Conservation (phyloP, 441 rosid species). For the Pelargonium citronellum region DNA sequence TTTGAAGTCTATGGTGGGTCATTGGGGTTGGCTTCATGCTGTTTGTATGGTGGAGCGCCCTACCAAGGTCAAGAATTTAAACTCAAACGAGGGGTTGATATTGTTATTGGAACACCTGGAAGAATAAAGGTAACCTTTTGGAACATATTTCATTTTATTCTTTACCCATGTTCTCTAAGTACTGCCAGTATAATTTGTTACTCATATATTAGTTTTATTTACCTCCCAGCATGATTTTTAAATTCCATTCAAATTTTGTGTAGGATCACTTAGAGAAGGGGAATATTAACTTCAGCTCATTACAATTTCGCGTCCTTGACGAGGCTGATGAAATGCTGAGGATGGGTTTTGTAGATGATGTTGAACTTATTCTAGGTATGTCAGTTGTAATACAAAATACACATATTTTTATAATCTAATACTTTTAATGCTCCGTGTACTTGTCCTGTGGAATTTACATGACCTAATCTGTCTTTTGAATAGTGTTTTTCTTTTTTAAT, state of each 20-base stretch:
- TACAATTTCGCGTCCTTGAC: constrained; percentile 86
- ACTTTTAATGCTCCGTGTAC: neutral
- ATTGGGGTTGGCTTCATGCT: constrained; percentile 63
- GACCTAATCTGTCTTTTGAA: too few species aligned
- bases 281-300: constrained; percentile 53
- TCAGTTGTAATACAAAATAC: neutral
- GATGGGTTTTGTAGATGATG: constrained; percentile 96
- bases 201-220: neutral
- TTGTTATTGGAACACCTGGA: constrained; percentile 90
- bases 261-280: constrained; percentile 81
- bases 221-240: neutral
- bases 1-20: constrained; percentile 75
- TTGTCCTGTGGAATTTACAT: neutral
- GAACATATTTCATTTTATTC: neutral
- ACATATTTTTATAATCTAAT: neutral
- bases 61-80: constrained; percentile 51
- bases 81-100: constrained; percentile 75
- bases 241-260: constrained; percentile 12
- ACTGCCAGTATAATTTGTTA: neutral
- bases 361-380: constrained; percentile 82
- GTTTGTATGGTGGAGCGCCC: constrained; percentile 84
- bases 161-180: neutral
- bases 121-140: constrained; percentile 59
- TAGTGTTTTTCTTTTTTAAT: too few species aligned
- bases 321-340: constrained; percentile 96